A percentile compares a stretch with the other conserved stretches of the same genome.
phyloP scores from a whole-genome alignment of 2,329 filamentous ascomycete species.

The Bipolaris oryzae region DNA sequence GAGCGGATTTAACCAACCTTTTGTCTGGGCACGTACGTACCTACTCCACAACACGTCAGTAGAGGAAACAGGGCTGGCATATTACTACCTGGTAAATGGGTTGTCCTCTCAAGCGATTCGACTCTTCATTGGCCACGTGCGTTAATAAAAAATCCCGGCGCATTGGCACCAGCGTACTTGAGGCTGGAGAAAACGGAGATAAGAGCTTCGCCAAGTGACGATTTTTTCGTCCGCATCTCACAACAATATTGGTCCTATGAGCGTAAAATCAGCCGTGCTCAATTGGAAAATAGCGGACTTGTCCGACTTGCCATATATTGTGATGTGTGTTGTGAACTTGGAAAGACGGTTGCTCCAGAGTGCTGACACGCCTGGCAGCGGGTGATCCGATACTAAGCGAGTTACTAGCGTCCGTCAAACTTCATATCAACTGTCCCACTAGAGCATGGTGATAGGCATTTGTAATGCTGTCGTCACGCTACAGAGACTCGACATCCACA shows the following conservation, averaged over 20 bases:
- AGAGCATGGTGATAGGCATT: constrained; percentile 3
- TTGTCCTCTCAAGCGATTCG: too few species aligned
- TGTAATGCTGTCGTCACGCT: constrained; percentile 16
- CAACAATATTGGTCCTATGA: background rate
- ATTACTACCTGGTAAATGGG: too few species aligned
- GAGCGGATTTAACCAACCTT: too few species aligned
- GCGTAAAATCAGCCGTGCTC: background rate
- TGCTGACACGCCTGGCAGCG: background rate
- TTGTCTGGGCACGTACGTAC: too few species aligned
- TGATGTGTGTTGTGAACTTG: background rate
- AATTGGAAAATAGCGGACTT: background rate
- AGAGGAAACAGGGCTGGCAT: background rate
- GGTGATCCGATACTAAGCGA: constrained; percentile 2
- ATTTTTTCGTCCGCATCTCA: background rate
- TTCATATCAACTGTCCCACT: constrained; percentile 9
- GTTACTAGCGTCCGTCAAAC: constrained; percentile 17
- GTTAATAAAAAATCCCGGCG: background rate
- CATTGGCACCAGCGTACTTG: background rate
- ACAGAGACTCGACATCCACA: background rate
- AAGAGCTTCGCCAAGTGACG: background rate
- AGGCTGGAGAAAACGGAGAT: background rate
- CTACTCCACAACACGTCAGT: background rate
- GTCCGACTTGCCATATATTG: background rate
- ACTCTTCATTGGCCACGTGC: background rate
- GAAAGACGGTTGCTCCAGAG: background rate